A percentile compares a stretch with the other conserved stretches of the same genome.
phyloP scores from a whole-genome alignment of 176 grass and related monocot species.

The Musa beccarii region DNA sequence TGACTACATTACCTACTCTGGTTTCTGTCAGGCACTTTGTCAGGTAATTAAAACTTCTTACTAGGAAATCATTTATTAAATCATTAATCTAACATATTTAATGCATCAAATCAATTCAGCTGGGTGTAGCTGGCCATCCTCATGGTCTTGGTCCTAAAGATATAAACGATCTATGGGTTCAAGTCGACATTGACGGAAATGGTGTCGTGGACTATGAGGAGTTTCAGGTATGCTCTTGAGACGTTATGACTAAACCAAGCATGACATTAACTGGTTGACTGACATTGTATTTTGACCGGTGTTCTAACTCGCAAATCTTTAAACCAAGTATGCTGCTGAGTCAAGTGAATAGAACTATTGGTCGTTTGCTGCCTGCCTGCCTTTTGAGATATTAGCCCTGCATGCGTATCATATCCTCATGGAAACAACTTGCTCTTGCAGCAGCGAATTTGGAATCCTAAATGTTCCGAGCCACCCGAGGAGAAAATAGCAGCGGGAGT shows the following conservation, averaged over 20 bases:
- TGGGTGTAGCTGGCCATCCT: background rate
- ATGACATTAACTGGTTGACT: no score
- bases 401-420: constrained; percentile 1
- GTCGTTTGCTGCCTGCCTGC: no score
- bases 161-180: constrained; percentile 3
- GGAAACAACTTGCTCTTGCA: constrained; percentile 4
- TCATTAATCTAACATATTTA: background rate
- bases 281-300: no score
- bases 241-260: no score
- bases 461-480: constrained; percentile 29
- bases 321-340: no score
- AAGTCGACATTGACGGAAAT: constrained; percentile 9
- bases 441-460: constrained; percentile 52
- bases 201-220: constrained; percentile 5
- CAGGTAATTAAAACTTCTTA: background rate
- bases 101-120: background rate
- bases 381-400: no score
- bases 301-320: background rate
- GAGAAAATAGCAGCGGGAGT: constrained; percentile 22
- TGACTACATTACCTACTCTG: constrained; percentile 5
- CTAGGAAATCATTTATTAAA: background rate
- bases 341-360: no score
- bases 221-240: constrained; percentile 2
- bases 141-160: constrained; percentile 3
- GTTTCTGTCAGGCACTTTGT: constrained; percentile 12